These are phyloP conservation scores for Neospermospora avenae DNA, from an alignment of 2,329 filamentous ascomycete species.

Conservation along the genomic window DNA sequence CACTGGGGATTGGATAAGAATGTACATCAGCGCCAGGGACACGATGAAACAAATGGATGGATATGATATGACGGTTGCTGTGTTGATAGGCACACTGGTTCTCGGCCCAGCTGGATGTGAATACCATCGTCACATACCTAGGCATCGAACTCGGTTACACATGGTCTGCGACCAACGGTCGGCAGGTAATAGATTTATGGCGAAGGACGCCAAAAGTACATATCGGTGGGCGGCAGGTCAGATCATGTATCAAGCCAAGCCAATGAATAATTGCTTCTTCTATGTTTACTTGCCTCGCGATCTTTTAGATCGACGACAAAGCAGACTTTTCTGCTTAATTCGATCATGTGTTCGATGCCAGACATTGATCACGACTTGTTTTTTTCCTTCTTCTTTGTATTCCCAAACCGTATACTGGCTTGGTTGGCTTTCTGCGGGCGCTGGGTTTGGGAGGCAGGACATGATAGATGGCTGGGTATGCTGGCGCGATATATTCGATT, in stretches of 20 bases:
- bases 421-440: not conserved
- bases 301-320: not conserved
- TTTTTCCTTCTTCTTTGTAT: not conserved
- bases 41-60: not conserved
- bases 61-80: not conserved
- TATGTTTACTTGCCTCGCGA: not conserved
- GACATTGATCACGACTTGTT: not conserved
- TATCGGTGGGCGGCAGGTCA: not conserved
- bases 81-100: conserved; percentile 6
- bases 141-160: not conserved
- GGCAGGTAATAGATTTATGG: not conserved
- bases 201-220: conserved; percentile 1
- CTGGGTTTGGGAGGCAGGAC: not conserved
- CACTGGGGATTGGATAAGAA: not conserved
- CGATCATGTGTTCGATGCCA: not conserved
- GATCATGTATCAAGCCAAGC: not conserved
- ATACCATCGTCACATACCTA: not conserved
- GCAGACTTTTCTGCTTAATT: not conserved
- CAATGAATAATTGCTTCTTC: not conserved
- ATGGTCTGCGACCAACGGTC: not conserved
- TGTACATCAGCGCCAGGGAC: not conserved
- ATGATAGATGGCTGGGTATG: not conserved
- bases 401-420: not conserved
- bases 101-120: not conserved
- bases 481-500: not conserved